Conservation (phyloP, 2,329 filamentous ascomycete species). For the Alternaria burnsii region DNA sequence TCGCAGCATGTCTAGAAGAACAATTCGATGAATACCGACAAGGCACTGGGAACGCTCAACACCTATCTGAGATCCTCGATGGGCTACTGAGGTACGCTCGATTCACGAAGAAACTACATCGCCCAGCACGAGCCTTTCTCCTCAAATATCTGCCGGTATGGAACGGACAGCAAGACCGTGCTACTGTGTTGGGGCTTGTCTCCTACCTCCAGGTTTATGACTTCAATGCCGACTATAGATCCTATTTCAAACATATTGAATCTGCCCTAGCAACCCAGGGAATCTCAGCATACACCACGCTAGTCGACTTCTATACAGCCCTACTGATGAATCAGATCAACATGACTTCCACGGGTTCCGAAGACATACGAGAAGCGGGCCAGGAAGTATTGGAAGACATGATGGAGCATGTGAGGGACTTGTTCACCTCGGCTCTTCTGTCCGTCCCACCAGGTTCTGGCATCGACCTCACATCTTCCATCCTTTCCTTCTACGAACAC, state of each 20-base stretch:
- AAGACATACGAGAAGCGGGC: conserved; percentile 49
- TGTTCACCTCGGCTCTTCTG: conserved; percentile 43
- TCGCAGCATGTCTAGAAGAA: conserved; percentile 49
- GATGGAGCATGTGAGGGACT: conserved; percentile 39
- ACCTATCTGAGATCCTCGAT: conserved; percentile 44
- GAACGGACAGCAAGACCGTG: conserved; percentile 45
- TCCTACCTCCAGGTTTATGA: conserved; percentile 54
- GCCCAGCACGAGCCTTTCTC: conserved; percentile 45
- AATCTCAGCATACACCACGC: conserved; percentile 62
- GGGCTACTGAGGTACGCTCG: conserved; percentile 45
- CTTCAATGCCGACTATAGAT: conserved; percentile 58
- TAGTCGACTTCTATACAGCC: conserved; percentile 73
- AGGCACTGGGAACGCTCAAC: conserved; percentile 24
- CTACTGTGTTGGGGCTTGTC: conserved; percentile 62
- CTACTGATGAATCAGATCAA: conserved; percentile 67
- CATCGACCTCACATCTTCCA: conserved; percentile 58
- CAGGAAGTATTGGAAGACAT: conserved; percentile 48
- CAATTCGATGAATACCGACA: conserved; percentile 36
- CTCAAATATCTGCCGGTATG: conserved; percentile 47
- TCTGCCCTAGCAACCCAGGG: conserved; percentile 49
- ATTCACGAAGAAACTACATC: conserved; percentile 45
- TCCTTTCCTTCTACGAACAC: conserved; percentile 74
- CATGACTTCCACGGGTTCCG: conserved; percentile 40
- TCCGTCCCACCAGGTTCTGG: conserved; percentile 35
- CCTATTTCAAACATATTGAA: conserved; percentile 54